Percentiles rank a stretch among this genome's conserved stretches.
These are phyloP conservation scores for Populus tremula DNA, from an alignment of 345 rosid species.

Conservation along the genomic window DNA sequence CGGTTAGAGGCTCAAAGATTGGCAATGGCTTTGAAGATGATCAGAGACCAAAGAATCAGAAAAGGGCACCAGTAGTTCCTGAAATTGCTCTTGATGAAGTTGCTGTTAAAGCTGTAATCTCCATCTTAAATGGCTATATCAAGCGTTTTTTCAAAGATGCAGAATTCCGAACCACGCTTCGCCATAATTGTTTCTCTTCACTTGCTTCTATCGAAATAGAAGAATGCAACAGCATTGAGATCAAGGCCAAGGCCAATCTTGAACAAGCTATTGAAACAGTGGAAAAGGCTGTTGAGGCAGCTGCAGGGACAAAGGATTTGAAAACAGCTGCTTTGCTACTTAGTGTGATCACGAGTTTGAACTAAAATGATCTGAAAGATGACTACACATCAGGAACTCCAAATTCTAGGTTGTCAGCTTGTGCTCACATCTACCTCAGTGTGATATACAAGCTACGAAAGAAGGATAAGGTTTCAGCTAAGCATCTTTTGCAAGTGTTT, in stretches of 20 bases:
- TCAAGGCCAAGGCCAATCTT: constrained; percentile 46
- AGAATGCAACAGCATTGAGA: constrained; percentile 26
- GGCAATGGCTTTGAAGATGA: constrained; percentile 24
- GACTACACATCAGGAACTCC: constrained; percentile 45
- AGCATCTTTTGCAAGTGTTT: constrained; percentile 59
- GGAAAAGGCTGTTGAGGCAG: constrained; percentile 45
- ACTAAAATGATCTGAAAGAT: constrained; percentile 39
- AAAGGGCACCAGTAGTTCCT: constrained; percentile 19
- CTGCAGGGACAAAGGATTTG: constrained; percentile 39
- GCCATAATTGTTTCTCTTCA: constrained; percentile 41
- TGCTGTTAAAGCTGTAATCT: constrained; percentile 53
- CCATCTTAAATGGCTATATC: constrained; percentile 48
- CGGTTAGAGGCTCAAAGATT: constrained; percentile 26
- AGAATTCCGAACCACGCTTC: constrained; percentile 39
- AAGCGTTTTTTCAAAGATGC: constrained; percentile 42
- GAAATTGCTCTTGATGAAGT: constrained; percentile 58
- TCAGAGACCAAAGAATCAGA: constrained; percentile 19
- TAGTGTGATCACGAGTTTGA: constrained; percentile 50
- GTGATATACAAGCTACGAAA: constrained; percentile 52
- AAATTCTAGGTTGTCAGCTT: constrained; percentile 49
- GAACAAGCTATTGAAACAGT: constrained; percentile 45
- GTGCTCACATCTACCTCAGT: constrained; percentile 61
- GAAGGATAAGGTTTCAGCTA: constrained; percentile 57
- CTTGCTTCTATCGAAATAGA: constrained; percentile 25
- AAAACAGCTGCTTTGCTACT: constrained; percentile 57